Evolutionary conservation across 371 early-diverging fungal species (phyloP), one percentile per base, ranked within the genome.

Genomic region (Zopfochytrium polystomum): DNA sequence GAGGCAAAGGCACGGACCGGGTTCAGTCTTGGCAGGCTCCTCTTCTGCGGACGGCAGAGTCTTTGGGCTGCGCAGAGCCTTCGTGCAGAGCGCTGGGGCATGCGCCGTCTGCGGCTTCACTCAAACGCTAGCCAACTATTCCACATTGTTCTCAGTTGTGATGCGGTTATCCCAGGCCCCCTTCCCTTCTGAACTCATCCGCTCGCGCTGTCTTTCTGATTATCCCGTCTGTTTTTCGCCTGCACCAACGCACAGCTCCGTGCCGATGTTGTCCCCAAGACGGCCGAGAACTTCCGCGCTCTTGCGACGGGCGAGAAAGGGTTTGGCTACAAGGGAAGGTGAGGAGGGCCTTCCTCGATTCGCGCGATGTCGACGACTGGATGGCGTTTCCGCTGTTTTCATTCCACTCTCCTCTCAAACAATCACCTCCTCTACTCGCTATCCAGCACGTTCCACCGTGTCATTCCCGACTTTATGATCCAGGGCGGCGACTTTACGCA

Each of bases 281-380:
- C 78, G 15, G 71, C 75, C 23, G 77, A 78, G 62, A 80, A 80
- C 68, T 80, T 80, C 67, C 66, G 79, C 26, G 62, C 66, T 4
- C 66, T 80, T 49, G 74, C 80, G 72, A 83, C 82, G 51, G 85
- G 85, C 63, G 83, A 83, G 68, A 77, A 77, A 62, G 79, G 79
- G 43, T 81, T 78, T 51, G 82, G 81, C 22, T 86, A 77, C 74
- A 66, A 71, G 52, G 82, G 81, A 35, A 71, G 81, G 81, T 45
- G 76, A 78, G 52, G 68, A n/a, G n/a, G n/a, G n/a, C n/a, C n/a
- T n/a, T n/a, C n/a, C n/a, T n/a, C n/a, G n/a, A n/a, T n/a, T n/a
- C n/a, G n/a, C n/a, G n/a, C n/a, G n/a, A n/a, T n/a, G n/a, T n/a
- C n/a, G n/a, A n/a, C n/a, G n/a, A n/a, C n/a, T n/a, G n/a, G n/a